These are phyloP conservation scores for Fusarium sp. DNA, from an alignment of 2,329 filamentous ascomycete genomes.

Conservation along the genomic window DNA sequence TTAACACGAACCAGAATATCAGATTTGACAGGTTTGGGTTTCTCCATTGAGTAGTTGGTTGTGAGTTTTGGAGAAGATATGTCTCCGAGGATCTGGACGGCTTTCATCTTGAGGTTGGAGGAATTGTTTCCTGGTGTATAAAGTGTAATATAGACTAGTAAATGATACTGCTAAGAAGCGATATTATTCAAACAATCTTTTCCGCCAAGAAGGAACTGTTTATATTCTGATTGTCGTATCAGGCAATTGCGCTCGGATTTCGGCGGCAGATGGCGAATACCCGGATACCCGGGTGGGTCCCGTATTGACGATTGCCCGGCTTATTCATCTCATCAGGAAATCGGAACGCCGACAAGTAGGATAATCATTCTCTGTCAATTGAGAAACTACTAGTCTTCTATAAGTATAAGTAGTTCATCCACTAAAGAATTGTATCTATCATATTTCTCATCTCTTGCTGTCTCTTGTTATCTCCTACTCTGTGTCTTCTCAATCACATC, in stretches of 20 bases:
- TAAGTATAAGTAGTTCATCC: background rate
- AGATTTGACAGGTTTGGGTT: slow-evolving; percentile 16
- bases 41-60: slow-evolving; percentile 20
- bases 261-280: background rate
- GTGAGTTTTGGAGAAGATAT: slow-evolving; percentile 26
- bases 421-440: accelerated
- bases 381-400: accelerated
- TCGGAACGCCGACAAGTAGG: background rate
- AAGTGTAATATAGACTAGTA: accelerated
- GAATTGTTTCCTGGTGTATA: no score
- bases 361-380: background rate
- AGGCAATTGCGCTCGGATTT: no score
- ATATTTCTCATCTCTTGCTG: no score
- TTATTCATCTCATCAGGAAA: no score
- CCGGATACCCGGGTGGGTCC: slow-evolving; percentile 5
- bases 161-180: accelerated
- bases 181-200: accelerated
- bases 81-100: slow-evolving; percentile 45
- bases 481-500: no score
- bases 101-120: slow-evolving; percentile 42
- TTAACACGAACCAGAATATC: slow-evolving; percentile 46
- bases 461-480: no score
- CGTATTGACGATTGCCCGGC: no score
- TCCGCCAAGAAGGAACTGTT: background rate
- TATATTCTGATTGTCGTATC: background rate